Base-by-base conservation (phyloP, 2,329 filamentous ascomycete genomes). In the Talaromyces funiculosus region DNA sequence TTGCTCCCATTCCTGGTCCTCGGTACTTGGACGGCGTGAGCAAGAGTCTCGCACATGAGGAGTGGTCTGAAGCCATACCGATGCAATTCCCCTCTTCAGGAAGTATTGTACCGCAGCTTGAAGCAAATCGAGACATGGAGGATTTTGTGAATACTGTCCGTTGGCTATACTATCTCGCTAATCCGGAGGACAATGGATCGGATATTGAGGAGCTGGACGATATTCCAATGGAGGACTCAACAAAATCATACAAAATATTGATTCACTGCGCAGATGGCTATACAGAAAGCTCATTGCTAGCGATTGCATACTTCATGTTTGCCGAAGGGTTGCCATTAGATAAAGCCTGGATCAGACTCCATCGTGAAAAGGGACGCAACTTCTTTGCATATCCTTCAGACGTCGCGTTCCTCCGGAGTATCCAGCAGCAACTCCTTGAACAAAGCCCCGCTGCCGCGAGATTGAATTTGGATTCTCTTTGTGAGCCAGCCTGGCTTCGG, bases 361-460 rank as follows among this genome's bases (percentile, higher is more conserved):
- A 99, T 72, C 87, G 86, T 10, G 82, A 86, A 12, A 90, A 89
- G 73, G 82, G 85, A 60, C 89, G 94, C 62, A 97, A 99, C 71
- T 97, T 97, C 78, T 99, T 99, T 71, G 92, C 94, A 0, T 97
- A 97, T 67, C 89, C 90, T 1, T 90, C 90, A 0, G 94, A 99
- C 71, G 92, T 97, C 18, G 84, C 88, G 3, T 81, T 97, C 10
- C 77, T 97, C n/a, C 86, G 83, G 1, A 84, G 85, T 4, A 88
- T 97, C 38, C 86, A 93, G 62, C 84, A 86, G 20, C 87, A 89
- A 14, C 80, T 97, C 14, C 80, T 97, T 22, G 90, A 72, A 49
- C 73, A 73, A 62, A 76, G 75, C 38, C 75, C 74, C 7, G 67
- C 65, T 3, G 67, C 57, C 10, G 16, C 10, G 9, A 62, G 64